These are phyloP conservation scores for Solanum rostratum DNA, from an alignment of 257 asterid genomes.

Conservation along the genomic window DNA sequence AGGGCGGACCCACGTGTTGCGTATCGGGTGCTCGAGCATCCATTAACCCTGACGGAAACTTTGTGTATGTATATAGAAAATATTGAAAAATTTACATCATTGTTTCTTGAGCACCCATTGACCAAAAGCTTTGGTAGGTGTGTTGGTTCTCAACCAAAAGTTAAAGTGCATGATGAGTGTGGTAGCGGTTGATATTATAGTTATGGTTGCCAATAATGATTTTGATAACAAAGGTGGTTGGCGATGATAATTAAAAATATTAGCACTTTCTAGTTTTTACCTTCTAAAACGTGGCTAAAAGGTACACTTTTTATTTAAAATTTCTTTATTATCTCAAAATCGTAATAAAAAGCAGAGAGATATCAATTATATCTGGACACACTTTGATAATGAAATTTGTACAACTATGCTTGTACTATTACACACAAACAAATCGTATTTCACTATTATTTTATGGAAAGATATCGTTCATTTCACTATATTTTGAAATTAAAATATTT, in stretches of 20 bases:
- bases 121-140: too few species aligned
- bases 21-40: too few species aligned
- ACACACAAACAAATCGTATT: background rate
- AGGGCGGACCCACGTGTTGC: too few species aligned
- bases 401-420: background rate
- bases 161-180: too few species aligned
- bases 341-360: accelerated
- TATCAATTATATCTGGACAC: background rate
- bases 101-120: too few species aligned
- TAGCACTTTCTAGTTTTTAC: too few species aligned
- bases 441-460: background rate
- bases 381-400: background rate
- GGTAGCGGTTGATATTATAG: background rate
- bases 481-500: background rate
- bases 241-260: too few species aligned
- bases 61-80: too few species aligned
- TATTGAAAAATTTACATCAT: too few species aligned
- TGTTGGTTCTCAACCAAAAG: too few species aligned
- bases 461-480: background rate
- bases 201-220: accelerated
- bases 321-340: background rate
- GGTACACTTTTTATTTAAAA: background rate
- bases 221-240: background rate
- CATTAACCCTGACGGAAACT: too few species aligned
- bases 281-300: background rate